phyloP scores from a whole-genome alignment of 108 stramenopile genomes.

The Nitzschia putrida region DNA sequence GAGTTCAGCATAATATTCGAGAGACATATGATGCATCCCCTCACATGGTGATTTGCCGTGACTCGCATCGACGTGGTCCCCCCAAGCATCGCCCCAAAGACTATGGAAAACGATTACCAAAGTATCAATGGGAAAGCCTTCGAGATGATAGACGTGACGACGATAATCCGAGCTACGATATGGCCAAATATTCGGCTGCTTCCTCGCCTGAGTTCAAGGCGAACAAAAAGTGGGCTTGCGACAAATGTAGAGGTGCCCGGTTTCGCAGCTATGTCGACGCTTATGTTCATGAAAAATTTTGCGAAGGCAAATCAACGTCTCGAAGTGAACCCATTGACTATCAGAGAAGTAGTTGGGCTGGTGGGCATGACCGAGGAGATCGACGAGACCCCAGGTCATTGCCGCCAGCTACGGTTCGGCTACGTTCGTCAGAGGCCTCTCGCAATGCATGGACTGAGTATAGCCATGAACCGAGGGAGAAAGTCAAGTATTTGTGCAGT shows the following conservation, averaged over 20 bases:
- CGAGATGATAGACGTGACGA: too few relatives aligned
- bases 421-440: neutral
- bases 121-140: too few relatives aligned
- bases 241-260: conserved; percentile 16
- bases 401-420: neutral
- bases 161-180: too few relatives aligned
- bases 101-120: too few relatives aligned
- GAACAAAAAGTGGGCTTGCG: conserved; percentile 20
- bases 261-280: conserved; percentile 26
- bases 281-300: conserved; percentile 19
- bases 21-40: too few relatives aligned
- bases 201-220: too few relatives aligned
- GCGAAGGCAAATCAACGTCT: neutral
- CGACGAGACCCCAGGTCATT: neutral
- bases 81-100: too few relatives aligned
- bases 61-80: too few relatives aligned
- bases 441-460: neutral
- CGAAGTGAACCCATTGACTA: neutral
- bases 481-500: conserved; percentile 16
- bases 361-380: neutral
- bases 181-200: too few relatives aligned
- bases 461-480: neutral
- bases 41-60: too few relatives aligned
- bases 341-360: neutral
- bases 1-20: too few relatives aligned